Evolutionary conservation across 768 basidiomycete genomes (phyloP).

Genomic region (Russula foetens): DNA sequence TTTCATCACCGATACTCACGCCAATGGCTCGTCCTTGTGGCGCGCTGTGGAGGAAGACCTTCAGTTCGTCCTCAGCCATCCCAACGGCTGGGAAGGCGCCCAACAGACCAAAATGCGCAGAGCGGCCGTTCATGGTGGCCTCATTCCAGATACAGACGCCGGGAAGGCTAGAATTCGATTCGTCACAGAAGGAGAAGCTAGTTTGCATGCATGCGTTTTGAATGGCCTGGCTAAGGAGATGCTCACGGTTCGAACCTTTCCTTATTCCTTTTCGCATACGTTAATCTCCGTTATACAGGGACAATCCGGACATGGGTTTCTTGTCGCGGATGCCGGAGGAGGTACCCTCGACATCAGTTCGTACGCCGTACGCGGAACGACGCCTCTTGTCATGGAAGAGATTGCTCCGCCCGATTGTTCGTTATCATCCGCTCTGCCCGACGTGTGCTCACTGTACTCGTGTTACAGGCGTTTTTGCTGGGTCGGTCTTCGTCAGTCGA

Average conservation of each 20-base stretch:
- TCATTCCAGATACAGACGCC: constrained; percentile 67
- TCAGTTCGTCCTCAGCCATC: constrained; percentile 71
- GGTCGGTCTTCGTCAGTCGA: constrained; percentile 75
- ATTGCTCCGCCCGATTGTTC: constrained; percentile 76
- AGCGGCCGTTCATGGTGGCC: constrained; percentile 59
- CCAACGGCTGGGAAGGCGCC: constrained; percentile 77
- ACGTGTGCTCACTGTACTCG: background rate
- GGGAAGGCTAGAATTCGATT: constrained; percentile 69
- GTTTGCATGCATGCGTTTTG: constrained; percentile 71
- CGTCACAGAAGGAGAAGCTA: constrained; percentile 79
- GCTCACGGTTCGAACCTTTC: constrained; percentile 45
- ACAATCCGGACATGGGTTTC: constrained; percentile 66
- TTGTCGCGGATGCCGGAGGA: constrained; percentile 75
- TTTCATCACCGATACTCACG: constrained; percentile 78
- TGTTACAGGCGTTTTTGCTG: constrained; percentile 63
- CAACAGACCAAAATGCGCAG: constrained; percentile 74
- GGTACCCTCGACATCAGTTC: constrained; percentile 78
- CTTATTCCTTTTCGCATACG: background rate
- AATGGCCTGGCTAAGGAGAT: constrained; percentile 74
- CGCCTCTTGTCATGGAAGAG: constrained; percentile 72
- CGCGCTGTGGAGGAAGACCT: constrained; percentile 59
- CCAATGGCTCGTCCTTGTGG: constrained; percentile 64
- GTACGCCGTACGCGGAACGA: constrained; percentile 62
- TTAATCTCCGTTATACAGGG: constrained; percentile 35
- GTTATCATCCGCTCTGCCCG: constrained; percentile 20